Conservation (phyloP, 225 moss, liverwort and hornwort species). For the Takakia lepidozioides region DNA sequence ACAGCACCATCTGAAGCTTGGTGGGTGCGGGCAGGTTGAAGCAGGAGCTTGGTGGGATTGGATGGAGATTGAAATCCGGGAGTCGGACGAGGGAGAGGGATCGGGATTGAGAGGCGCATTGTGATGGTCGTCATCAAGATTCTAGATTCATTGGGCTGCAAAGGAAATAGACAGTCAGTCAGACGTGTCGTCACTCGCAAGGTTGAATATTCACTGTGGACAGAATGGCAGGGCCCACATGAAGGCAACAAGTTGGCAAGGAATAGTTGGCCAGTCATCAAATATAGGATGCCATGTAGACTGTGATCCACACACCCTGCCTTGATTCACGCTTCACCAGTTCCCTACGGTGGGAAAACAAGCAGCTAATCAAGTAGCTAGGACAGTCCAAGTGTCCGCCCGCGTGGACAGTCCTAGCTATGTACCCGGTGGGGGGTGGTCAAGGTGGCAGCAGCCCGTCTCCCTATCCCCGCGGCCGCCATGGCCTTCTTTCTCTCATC, state of each 20-base stretch:
- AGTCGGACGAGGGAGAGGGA: neutral
- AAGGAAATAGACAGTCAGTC: neutral
- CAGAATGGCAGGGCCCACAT: constrained; percentile 1
- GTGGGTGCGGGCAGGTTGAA: neutral
- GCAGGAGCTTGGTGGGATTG: neutral
- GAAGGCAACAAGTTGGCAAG: constrained; percentile 1
- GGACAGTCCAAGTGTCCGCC: too few relatives aligned
- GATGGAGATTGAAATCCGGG: neutral
- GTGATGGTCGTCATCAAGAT: neutral
- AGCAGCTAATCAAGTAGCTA: constrained; percentile 1
- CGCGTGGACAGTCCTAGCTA: too few relatives aligned
- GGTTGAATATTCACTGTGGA: constrained; percentile 1
- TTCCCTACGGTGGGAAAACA: neutral
- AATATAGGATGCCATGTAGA: constrained; percentile 1
- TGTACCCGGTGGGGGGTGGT: too few relatives aligned
- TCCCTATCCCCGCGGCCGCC: too few relatives aligned
- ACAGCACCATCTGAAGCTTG: neutral
- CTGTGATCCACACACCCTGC: neutral
- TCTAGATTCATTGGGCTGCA: neutral
- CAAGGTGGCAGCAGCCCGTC: too few relatives aligned
- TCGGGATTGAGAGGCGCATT: neutral
- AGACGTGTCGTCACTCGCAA: neutral
- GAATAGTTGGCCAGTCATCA: neutral
- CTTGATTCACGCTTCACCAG: neutral
- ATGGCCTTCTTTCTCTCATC: too few relatives aligned